Percentiles rank a stretch among this genome's conserved stretches.
These are phyloP conservation scores for Betula pendula DNA, from an alignment of 306 rosid species.

Conservation along the genomic window DNA sequence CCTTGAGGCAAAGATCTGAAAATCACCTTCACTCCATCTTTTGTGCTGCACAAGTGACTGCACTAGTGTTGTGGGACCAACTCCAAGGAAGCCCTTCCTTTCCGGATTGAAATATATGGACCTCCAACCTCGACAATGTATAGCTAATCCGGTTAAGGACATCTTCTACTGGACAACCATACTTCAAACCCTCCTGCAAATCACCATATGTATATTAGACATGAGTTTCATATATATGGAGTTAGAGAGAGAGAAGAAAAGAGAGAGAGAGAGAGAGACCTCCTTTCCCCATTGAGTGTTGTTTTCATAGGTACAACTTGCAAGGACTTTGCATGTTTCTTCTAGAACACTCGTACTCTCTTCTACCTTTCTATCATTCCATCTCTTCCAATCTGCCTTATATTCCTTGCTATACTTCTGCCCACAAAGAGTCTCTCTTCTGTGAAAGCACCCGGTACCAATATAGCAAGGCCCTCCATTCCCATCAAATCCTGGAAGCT, in stretches of 20 bases:
- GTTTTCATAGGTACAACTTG: conserved; percentile 2
- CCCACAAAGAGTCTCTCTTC: not conserved
- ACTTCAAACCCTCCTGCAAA: conserved; percentile 26
- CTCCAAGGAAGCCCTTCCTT: conserved; percentile 15
- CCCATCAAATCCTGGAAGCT: not conserved
- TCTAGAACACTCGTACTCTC: not conserved
- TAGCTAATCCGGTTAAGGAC: conserved; percentile 11
- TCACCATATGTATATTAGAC: not conserved
- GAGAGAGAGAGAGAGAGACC: not conserved
- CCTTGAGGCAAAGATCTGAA: conserved; percentile 7
- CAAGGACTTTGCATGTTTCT: conserved; percentile 4
- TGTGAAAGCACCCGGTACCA: not conserved
- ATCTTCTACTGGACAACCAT: conserved; percentile 28
- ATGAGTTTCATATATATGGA: no score
- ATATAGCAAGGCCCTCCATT: not conserved
- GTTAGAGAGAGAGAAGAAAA: no score
- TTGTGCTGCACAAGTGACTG: conserved; percentile 11
- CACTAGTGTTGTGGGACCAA: conserved; percentile 4
- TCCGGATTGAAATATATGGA: conserved; percentile 6
- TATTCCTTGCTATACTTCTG: not conserved
- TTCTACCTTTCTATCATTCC: not conserved
- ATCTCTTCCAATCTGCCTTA: not conserved
- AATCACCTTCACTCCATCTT: conserved; percentile 8
- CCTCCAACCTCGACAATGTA: conserved; percentile 29
- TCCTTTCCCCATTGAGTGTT: conserved; percentile 10